Evolutionary conservation across 768 basidiomycete genomes (phyloP), one percentile per base, ranked within the genome.

Genomic region (Lepiota brunneoincarnata): DNA sequence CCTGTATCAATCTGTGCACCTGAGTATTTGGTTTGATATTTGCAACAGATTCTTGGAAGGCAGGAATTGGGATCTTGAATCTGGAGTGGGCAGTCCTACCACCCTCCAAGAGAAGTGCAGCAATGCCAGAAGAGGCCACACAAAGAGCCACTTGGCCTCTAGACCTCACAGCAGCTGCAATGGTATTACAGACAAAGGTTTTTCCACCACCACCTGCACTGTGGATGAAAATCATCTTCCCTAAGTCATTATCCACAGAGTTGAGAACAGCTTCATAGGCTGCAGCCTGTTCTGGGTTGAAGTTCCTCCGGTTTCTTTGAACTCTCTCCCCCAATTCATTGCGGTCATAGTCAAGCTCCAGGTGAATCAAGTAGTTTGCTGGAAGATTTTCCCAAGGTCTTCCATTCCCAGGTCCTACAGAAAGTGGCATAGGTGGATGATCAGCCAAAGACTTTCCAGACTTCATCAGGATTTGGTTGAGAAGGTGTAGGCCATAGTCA

Each of bases 61-160:
- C 26, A 44, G 43, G 43, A 31, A 44, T 44, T 1, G 43, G 43
- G 6, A 44, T 44, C 15, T 44, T 44, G 43, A 44, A 44, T 26
- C 21, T 28, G 0, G 43, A 44, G 24, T 44, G 43, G 11, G 43
- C 43, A 26, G 43, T 44, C 12, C 43, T 44, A 6, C 43, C 43
- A 11, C 43, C 43, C 3, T 11, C 23, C 21, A 44, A 28, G 2
- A 44, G 24, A 7, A 44, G 15, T 6, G 43, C 43, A 1, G 79
- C 65, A 50, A 81, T 75, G 0, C 78, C 77, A 35, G 78, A 79
- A 1, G 79, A 81, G 10, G 78, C 74, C 12, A 77, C 74, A 72
- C 74, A 79, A 2, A 82, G 65, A 1, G 75, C 67, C 61, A 79
- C 69, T 21, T 59, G 21, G 0, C 66, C 65, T 11, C 63, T 40